Evolutionary conservation across 306 rosid species (phyloP), one percentile per base, ranked within the genome.

Genomic region (Geum urbanum): DNA sequence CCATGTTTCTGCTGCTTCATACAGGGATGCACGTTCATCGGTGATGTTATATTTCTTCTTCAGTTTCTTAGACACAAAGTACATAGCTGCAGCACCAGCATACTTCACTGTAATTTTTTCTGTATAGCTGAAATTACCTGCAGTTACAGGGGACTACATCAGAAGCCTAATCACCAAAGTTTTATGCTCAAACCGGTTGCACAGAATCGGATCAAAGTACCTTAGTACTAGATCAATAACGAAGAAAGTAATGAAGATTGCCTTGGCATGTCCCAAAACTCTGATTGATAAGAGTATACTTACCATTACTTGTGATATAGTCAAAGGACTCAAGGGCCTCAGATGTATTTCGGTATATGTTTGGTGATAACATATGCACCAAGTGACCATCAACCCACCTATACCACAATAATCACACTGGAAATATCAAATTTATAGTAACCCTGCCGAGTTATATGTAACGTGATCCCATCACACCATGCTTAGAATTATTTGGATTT

Each of bases 1-100:
- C 99, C 99, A 95, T 74, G 97, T 89, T 83, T 89, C 97, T 57
- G 97, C 97, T 49, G 99, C 92, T 78, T 95, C 96, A 69, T 95
- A 95, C 32, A 91, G 86, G 43, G 99, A 86, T 45, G 92, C 86
- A 49, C 99, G 99, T 72, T 94, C 99, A 80, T 94, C 92, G 1
- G 92, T 91, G 16, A 91, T 91, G 84, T 95, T 91, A 85, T 91
- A 91, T 83, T 91, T 95, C 86, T 91, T 91, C 87, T 91, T 95
- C 71, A 89, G 79, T 27, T 91, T 95, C 95, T 95, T 95, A 13
- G 96, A 91, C 50, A 95, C 97, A 68, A 89, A 91, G 74, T 91
- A 95, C 99, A 95, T 95, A 48, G 99, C 99, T 51, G 87, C 97
- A 53, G 99, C 99, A 66, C 97, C 96, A 76, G 87, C 97, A 86